Percentiles rank a stretch among this genome's conserved stretches.
Conservation (phyloP, 2,329 filamentous ascomycete genomes). For the Dactylonectria estremocensis region DNA sequence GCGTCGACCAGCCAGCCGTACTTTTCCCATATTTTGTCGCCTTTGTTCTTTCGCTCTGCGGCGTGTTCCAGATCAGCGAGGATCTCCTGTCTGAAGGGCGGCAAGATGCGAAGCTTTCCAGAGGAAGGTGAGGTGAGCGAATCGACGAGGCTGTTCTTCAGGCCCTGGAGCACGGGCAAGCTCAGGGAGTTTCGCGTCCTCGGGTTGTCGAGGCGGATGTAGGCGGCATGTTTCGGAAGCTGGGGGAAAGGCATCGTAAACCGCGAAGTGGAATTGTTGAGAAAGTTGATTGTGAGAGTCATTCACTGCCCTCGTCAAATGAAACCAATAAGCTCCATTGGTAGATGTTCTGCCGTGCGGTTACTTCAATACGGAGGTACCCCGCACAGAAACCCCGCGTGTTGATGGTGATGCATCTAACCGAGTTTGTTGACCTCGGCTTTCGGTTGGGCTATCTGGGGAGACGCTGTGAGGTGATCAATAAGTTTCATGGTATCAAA, state of each 20-base stretch:
- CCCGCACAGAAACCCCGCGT: neutral
- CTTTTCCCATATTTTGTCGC: slow-evolving; percentile 27
- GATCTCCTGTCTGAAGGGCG: slow-evolving; percentile 29
- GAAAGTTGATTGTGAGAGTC: neutral
- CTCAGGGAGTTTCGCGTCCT: slow-evolving; percentile 44
- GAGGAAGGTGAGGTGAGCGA: slow-evolving; percentile 33
- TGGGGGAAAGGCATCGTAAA: slow-evolving; percentile 39
- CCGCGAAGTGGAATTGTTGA: neutral
- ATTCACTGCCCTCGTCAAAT: neutral
- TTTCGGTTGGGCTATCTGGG: neutral
- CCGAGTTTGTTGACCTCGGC: neutral
- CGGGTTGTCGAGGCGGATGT: slow-evolving; percentile 41
- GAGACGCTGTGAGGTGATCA: no score
- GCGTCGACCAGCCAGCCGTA: slow-evolving; percentile 43
- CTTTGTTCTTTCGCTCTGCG: neutral
- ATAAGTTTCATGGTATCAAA: no score
- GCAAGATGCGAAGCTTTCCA: slow-evolving; percentile 32
- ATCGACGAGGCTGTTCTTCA: slow-evolving; percentile 39
- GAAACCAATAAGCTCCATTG: no score
- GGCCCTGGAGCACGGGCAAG: slow-evolving; percentile 32
- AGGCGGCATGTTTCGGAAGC: slow-evolving; percentile 33
- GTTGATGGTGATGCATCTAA: neutral
- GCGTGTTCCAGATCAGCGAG: slow-evolving; percentile 27
- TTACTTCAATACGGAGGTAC: neutral
- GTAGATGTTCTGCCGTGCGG: no score